These are phyloP conservation scores for Mikania micrantha DNA, from an alignment of 129 eudicot species.

Conservation along the genomic window DNA sequence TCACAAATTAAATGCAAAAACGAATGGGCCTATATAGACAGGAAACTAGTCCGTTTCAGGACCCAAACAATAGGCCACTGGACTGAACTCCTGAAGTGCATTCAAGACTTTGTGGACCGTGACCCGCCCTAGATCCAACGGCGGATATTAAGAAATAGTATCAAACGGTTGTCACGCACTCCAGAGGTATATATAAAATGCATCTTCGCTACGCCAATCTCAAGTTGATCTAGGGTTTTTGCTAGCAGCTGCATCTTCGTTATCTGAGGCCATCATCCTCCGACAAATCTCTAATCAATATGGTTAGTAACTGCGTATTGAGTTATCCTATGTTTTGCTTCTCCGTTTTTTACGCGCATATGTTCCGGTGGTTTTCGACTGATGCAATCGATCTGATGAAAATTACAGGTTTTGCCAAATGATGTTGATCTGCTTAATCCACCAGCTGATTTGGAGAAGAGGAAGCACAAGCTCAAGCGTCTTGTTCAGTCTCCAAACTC, in stretches of 20 bases:
- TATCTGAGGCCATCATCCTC: neutral
- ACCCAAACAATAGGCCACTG: neutral
- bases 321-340: neutral
- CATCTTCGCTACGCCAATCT: neutral
- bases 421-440: constrained; percentile 52
- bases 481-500: constrained; percentile 54
- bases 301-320: neutral
- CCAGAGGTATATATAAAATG: neutral
- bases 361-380: neutral
- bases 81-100: no score
- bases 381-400: neutral
- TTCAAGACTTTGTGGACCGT: neutral
- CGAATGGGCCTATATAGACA: neutral
- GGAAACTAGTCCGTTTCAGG: neutral
- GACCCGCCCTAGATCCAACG: constrained; percentile 1
- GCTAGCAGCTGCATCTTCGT: neutral
- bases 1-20: no score
- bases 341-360: neutral
- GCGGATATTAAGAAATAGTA: neutral
- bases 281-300: neutral
- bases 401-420: constrained; percentile 27
- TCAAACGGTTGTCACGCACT: constrained; percentile 1
- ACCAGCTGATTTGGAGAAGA: constrained; percentile 60
- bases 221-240: neutral
- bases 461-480: constrained; percentile 68